phyloP scores from a whole-genome alignment of 805 yeast species.

The Lachancea cidri region DNA sequence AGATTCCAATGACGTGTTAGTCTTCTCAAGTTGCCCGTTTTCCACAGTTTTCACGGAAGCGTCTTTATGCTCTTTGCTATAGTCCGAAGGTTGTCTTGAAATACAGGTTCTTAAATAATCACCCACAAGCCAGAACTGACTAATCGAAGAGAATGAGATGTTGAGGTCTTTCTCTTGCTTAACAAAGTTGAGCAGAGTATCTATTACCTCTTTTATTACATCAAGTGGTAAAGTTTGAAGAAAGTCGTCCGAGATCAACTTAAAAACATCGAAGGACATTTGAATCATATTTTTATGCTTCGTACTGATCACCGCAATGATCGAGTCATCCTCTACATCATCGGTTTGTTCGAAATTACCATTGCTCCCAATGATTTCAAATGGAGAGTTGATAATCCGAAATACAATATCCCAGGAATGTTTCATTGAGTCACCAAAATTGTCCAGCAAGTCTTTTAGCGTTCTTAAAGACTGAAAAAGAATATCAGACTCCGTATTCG shows the following conservation, averaged over 20 bases:
- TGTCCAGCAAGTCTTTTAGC: conserved; percentile 67
- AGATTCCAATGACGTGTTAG: conserved; percentile 21
- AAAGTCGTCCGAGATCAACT: conserved; percentile 81
- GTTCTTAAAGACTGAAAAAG: conserved; percentile 57
- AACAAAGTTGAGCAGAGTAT: conserved; percentile 67
- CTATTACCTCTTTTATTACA: conserved; percentile 62
- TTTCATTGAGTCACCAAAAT: conserved; percentile 58
- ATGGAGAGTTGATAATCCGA: conserved; percentile 52
- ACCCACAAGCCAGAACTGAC: conserved; percentile 88
- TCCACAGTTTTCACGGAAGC: conserved; percentile 7
- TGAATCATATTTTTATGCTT: conserved; percentile 48
- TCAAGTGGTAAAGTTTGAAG: conserved; percentile 61
- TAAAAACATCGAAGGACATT: conserved; percentile 75
- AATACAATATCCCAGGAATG: conserved; percentile 75
- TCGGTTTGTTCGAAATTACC: conserved; percentile 20
- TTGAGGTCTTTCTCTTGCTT: conserved; percentile 70
- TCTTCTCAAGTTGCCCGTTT: conserved; percentile 22
- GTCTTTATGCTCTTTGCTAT: conserved; percentile 5
- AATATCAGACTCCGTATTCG: conserved; percentile 61
- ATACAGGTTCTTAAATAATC: conserved; percentile 51
- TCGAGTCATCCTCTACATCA: conserved; percentile 21
- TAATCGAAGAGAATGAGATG: conserved; percentile 84
- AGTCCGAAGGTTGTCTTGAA: conserved; percentile 1
- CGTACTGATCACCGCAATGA: conserved; percentile 37
- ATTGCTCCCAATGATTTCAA: conserved; percentile 36